Base-by-base conservation (phyloP, 176 grass and related monocot genomes). In the Aegilops speltoides region DNA sequence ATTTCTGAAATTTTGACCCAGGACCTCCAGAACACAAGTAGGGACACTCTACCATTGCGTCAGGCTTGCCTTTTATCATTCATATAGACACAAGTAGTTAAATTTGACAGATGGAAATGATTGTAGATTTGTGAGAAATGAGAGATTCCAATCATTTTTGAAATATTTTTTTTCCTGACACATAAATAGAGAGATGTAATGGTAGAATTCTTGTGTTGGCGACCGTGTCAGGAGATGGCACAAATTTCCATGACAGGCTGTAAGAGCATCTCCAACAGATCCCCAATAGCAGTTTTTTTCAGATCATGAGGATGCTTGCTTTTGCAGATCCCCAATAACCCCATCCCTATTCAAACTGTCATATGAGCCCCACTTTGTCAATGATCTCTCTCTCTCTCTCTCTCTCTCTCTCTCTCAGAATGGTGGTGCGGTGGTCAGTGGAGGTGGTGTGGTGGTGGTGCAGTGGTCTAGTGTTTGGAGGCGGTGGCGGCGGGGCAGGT, bases 101-200 rank as follows among this genome's bases (percentile, higher is more conserved):
- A n/a, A 81, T 82, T 54, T 69, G 80, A 24, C 15, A 20, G 2
- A 29, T 80, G 22, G 61, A 65, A 66, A 66, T 80, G 78, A 19
- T 43, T 25, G 38, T 64, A 65, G 24, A 80, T 80, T 65, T 80
- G 10, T 17, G 23, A 28, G 28, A 17, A 14, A 33, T 11, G 22
- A 69, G 29, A 69, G 2, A 20, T 43, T 80, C 24, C 40, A 28
- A 46, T 46, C 8, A 70, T 56, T 82, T 82, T 70, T 52, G 31
- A 20, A 61, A 34, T 68, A 5, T 11, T 36, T 54, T 81, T 54
- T 81, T 68, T 82, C 11, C 43, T 82, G 24, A 36, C 7, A 56
- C 8, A 26, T 68, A 82, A 54, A 10, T 54, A 54, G 20, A 17
- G 33, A 34, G 52, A 57, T 59, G 16, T 29, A 29, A 79, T 78